These are phyloP conservation scores for Ogataea minuta DNA, from an alignment of 805 yeast genomes.

Conservation along the genomic window DNA sequence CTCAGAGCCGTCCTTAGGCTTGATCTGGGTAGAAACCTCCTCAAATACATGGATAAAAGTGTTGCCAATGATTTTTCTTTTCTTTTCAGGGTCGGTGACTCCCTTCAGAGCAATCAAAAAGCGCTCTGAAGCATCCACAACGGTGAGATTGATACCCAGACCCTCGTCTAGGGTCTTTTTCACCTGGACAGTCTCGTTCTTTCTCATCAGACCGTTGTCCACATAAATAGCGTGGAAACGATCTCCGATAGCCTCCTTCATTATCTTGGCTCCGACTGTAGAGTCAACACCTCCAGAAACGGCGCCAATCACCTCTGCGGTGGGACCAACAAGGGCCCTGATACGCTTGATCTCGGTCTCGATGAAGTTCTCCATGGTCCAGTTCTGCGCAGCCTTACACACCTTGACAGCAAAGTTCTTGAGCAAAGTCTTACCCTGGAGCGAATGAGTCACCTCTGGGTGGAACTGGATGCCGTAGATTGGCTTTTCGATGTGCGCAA, in stretches of 20 bases:
- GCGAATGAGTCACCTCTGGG: slow-evolving; percentile 97
- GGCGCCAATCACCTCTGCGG: slow-evolving; percentile 98
- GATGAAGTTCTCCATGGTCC: slow-evolving; percentile 98
- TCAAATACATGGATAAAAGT: slow-evolving; percentile 96
- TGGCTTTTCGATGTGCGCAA: slow-evolving; percentile 66
- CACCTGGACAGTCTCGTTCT: slow-evolving; percentile 86
- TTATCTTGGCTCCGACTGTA: slow-evolving; percentile 96
- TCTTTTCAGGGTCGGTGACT: slow-evolving; percentile 97
- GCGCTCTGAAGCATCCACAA: slow-evolving; percentile 90
- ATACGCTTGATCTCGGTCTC: slow-evolving; percentile 95
- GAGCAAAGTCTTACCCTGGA: slow-evolving; percentile 81
- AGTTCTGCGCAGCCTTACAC: slow-evolving; percentile 82
- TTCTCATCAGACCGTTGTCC: slow-evolving; percentile 96
- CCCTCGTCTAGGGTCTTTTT: slow-evolving; percentile 89
- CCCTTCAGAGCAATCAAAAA: slow-evolving; percentile 86
- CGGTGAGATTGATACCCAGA: slow-evolving; percentile 90
- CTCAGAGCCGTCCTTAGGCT: slow-evolving; percentile 85
- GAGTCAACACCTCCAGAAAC: slow-evolving; percentile 99
- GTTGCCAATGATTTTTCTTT: slow-evolving; percentile 97
- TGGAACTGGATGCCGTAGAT: slow-evolving; percentile 98
- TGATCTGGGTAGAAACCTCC: slow-evolving; percentile 89
- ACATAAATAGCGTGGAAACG: slow-evolving; percentile 98
- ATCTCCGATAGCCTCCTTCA: slow-evolving; percentile 98
- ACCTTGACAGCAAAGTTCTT: slow-evolving; percentile 91
- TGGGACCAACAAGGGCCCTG: slow-evolving; percentile 88